Conservation (phyloP, 2,329 filamentous ascomycete species). For the Epichloe aotearoae region DNA sequence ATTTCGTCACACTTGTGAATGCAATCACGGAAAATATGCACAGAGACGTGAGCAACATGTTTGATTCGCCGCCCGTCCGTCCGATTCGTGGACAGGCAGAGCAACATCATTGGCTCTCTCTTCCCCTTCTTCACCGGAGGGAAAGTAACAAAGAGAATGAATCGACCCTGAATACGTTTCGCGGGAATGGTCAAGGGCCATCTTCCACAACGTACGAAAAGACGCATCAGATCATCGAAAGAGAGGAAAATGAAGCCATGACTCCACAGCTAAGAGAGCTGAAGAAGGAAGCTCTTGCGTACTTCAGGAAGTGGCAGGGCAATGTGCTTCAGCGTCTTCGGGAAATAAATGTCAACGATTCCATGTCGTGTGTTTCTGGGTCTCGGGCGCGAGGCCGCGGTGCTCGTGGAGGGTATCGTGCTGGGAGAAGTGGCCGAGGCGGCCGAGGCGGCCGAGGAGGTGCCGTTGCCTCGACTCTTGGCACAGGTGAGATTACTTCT, state of each 20-base stretch:
- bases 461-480: constrained; percentile 16
- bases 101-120: constrained; percentile 22
- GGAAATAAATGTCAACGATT: constrained; percentile 46
- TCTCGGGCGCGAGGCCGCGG: constrained; percentile 21
- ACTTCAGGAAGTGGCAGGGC: constrained; percentile 72
- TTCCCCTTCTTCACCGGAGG: constrained; percentile 17
- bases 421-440: constrained; percentile 17
- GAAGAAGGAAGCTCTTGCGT: constrained; percentile 53
- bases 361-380: constrained; percentile 11
- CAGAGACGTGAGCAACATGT: constrained; percentile 36
- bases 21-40: constrained; percentile 43
- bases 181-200: constrained; percentile 1
- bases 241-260: constrained; percentile 22
- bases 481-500: constrained; percentile 21
- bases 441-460: constrained; percentile 4
- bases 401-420: constrained; percentile 10
- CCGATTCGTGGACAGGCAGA: constrained; percentile 18
- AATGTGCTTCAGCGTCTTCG: constrained; percentile 56
- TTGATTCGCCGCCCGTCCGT: constrained; percentile 31
- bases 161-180: constrained; percentile 2
- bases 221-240: constrained; percentile 16
- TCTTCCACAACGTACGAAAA: constrained; percentile 13
- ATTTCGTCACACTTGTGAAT: constrained; percentile 37
- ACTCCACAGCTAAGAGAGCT: constrained; percentile 44
- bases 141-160: constrained; percentile 13